phyloP scores from a whole-genome alignment of 1,284 basidiomycete species.

The Rhodotorula sp. region DNA sequence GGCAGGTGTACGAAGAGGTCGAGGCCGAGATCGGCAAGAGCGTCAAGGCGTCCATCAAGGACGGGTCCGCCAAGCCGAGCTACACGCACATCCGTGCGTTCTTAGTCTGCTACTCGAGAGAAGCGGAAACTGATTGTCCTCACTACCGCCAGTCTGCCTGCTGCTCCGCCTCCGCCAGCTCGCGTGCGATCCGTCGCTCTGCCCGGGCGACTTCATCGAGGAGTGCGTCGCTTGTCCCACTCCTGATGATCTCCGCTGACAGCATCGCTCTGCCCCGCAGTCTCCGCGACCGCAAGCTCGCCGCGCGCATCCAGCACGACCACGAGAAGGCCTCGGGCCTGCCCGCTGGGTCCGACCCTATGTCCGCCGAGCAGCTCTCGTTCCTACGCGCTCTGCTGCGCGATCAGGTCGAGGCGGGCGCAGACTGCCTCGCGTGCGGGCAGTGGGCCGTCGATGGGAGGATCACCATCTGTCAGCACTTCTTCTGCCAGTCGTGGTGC shows the following conservation, averaged over 20 bases:
- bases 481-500: conserved; percentile 40
- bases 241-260: neutral
- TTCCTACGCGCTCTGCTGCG: conserved; percentile 21
- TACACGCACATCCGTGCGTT: conserved; percentile 44
- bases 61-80: conserved; percentile 43
- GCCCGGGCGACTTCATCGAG: conserved; percentile 74
- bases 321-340: conserved; percentile 4
- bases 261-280: neutral
- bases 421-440: conserved; percentile 35
- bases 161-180: conserved; percentile 84
- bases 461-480: conserved; percentile 38
- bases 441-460: conserved; percentile 29
- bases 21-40: conserved; percentile 65
- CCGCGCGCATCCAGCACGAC: conserved; percentile 24
- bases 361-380: conserved; percentile 15
- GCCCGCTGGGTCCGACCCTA: neutral
- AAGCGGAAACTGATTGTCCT: accelerated
- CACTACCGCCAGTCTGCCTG: conserved; percentile 60
- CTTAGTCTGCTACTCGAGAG: conserved; percentile 45
- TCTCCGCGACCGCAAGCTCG: conserved; percentile 33
- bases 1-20: conserved; percentile 73
- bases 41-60: conserved; percentile 62
- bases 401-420: conserved; percentile 17
- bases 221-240: conserved; percentile 38
- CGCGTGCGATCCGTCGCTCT: conserved; percentile 73